Evolutionary conservation across 225 moss, liverwort and hornwort species (phyloP).

Genomic region (Bryum argenteum): DNA sequence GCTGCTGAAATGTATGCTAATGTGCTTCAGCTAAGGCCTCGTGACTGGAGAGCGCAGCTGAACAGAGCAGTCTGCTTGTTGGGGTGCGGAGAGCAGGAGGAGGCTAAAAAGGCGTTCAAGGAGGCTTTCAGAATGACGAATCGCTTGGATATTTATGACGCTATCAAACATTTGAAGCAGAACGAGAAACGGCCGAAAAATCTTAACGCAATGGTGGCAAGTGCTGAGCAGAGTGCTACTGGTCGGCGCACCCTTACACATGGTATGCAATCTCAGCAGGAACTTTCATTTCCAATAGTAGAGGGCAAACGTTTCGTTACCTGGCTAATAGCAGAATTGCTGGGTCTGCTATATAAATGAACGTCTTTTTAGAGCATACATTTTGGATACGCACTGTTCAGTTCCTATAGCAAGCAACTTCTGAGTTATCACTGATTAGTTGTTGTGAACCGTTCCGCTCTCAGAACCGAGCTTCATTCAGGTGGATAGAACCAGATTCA

Average conservation of each 20-base stretch:
- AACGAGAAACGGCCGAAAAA: conserved; percentile 83
- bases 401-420: neutral
- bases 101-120: conserved; percentile 87
- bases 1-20: conserved; percentile 89
- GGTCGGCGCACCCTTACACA: conserved; percentile 58
- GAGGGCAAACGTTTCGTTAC: conserved; percentile 2
- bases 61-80: conserved; percentile 86
- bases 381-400: neutral
- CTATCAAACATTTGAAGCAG: conserved; percentile 86
- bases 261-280: conserved; percentile 33
- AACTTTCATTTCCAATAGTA: neutral
- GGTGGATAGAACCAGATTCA: conserved; percentile 78
- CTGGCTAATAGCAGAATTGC: neutral
- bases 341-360: conserved; percentile 3
- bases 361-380: neutral
- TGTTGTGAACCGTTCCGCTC: conserved; percentile 2
- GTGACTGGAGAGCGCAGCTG: conserved; percentile 96
- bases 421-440: conserved; percentile 21
- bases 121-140: conserved; percentile 95
- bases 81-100: conserved; percentile 83
- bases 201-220: conserved; percentile 56
- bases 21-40: conserved; percentile 78
- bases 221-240: conserved; percentile 79
- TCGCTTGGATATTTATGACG: conserved; percentile 94
- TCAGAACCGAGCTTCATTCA: conserved; percentile 53